Percentiles rank a stretch among this genome's conserved stretches.
Evolutionary conservation across 2,329 filamentous ascomycete species (phyloP).

Genomic region (Nemania sp.): DNA sequence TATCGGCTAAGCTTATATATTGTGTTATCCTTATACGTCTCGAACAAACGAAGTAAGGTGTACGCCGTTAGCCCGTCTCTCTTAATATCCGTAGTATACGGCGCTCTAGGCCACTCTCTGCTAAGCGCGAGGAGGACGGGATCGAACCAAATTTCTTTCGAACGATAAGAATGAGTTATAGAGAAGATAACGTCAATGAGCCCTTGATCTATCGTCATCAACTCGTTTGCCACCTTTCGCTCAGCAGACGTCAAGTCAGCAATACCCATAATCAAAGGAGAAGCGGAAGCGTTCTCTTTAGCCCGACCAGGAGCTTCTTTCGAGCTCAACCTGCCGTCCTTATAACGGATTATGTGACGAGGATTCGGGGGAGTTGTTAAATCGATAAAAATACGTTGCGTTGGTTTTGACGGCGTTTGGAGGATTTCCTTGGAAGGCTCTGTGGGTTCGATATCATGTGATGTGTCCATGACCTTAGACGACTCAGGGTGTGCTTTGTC

Average conservation of each 20-base stretch:
- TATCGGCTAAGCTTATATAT: slow-evolving; percentile 33
- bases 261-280: slow-evolving; percentile 42
- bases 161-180: slow-evolving; percentile 24
- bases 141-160: slow-evolving; percentile 47
- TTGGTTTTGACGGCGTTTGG: slow-evolving; percentile 37
- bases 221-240: slow-evolving; percentile 45
- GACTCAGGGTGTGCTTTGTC: not conserved
- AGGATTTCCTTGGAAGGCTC: not conserved
- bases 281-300: not conserved
- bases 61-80: slow-evolving; percentile 38
- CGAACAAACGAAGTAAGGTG: slow-evolving; percentile 44
- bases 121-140: slow-evolving; percentile 43
- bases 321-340: slow-evolving; percentile 24
- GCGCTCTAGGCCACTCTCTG: slow-evolving; percentile 37
- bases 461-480: not conserved
- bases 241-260: slow-evolving; percentile 43
- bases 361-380: slow-evolving; percentile 40
- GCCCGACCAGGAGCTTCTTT: not conserved
- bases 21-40: slow-evolving; percentile 39
- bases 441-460: not conserved
- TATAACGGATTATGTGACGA: slow-evolving; percentile 19
- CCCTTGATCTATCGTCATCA: slow-evolving; percentile 43
- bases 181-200: slow-evolving; percentile 47
- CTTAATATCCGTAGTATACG: slow-evolving; percentile 33
- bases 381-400: slow-evolving; percentile 36